Conservation (phyloP, 345 rosid genomes). For the Stellera chamaejasme region DNA sequence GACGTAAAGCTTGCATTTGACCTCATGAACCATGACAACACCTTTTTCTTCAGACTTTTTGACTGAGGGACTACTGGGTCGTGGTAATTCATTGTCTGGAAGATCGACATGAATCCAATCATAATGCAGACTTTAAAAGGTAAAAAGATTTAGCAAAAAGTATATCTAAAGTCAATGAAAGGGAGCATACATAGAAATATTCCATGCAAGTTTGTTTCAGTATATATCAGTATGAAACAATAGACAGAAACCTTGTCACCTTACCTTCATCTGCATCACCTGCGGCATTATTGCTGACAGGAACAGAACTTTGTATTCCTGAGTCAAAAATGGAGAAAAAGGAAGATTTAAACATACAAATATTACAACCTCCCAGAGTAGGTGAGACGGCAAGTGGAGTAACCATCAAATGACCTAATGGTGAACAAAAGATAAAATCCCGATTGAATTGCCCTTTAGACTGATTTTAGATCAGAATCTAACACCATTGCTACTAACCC, state of each 20-base stretch:
- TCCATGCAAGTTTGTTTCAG: slow-evolving; percentile 2
- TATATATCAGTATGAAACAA: not conserved
- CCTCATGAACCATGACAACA: slow-evolving; percentile 73
- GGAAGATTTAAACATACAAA: too few species aligned
- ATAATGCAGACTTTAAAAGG: not conserved
- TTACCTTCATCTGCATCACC: slow-evolving; percentile 48
- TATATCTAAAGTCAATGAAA: slow-evolving; percentile 4
- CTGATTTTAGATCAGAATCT: too few species aligned
- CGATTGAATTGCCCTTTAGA: too few species aligned
- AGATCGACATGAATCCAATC: slow-evolving; percentile 10
- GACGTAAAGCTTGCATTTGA: slow-evolving; percentile 93
- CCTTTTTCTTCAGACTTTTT: slow-evolving; percentile 89
- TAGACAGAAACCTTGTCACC: slow-evolving; percentile 2
- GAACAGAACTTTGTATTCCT: slow-evolving; percentile 33
- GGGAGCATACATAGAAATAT: not conserved
- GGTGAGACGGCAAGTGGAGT: too few species aligned
- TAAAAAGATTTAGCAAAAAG: not conserved
- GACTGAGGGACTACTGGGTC: slow-evolving; percentile 90
- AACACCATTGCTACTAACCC: too few species aligned
- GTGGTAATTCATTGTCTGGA: slow-evolving; percentile 61
- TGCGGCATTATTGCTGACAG: slow-evolving; percentile 26
- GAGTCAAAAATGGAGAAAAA: slow-evolving; percentile 9
- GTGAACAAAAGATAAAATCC: too few species aligned
- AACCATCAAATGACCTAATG: too few species aligned
- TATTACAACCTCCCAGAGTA: too few species aligned